phyloP scores from a whole-genome alignment of 768 basidiomycete species.

The Jaapia argillacea region DNA sequence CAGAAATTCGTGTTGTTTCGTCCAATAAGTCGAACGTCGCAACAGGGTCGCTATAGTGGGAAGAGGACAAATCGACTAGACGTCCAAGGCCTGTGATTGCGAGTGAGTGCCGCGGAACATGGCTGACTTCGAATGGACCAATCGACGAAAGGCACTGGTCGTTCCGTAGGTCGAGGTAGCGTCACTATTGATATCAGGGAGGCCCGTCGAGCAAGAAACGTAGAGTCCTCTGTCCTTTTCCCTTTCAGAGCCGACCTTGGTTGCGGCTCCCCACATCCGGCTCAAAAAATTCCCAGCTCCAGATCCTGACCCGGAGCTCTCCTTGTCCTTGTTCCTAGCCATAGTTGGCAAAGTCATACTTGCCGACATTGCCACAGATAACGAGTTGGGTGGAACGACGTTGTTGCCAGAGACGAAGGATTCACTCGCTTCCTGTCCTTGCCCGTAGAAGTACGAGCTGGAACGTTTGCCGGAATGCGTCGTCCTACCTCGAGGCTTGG shows the following conservation, averaged over 20 bases:
- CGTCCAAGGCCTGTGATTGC: neutral
- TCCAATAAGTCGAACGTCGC: too few species aligned
- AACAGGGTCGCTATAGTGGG: too few species aligned
- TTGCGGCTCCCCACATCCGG: slow-evolving; percentile 67
- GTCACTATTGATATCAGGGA: too few species aligned
- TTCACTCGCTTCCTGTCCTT: neutral
- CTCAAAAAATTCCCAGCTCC: slow-evolving; percentile 53
- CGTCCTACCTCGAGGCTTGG: slow-evolving; percentile 8
- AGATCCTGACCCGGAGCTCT: slow-evolving; percentile 29
- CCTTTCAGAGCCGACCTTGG: slow-evolving; percentile 22
- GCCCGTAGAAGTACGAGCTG: slow-evolving; percentile 18
- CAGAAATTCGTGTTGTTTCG: too few species aligned
- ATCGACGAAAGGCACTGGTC: slow-evolving; percentile 25
- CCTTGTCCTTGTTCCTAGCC: slow-evolving; percentile 20
- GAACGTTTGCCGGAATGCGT: slow-evolving; percentile 16
- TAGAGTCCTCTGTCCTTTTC: slow-evolving; percentile 18
- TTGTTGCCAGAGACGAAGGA: neutral
- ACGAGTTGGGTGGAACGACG: neutral
- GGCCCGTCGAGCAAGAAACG: slow-evolving; percentile 14
- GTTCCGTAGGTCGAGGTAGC: slow-evolving; percentile 18
- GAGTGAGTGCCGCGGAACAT: slow-evolving; percentile 22
- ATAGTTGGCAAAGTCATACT: slow-evolving; percentile 1
- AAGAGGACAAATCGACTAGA: too few species aligned
- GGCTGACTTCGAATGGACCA: slow-evolving; percentile 35
- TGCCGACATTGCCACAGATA: slow-evolving; percentile 11